Evolutionary conservation across 768 basidiomycete genomes (phyloP), one percentile per base, ranked within the genome.

Genomic region (Ramaria sp.): DNA sequence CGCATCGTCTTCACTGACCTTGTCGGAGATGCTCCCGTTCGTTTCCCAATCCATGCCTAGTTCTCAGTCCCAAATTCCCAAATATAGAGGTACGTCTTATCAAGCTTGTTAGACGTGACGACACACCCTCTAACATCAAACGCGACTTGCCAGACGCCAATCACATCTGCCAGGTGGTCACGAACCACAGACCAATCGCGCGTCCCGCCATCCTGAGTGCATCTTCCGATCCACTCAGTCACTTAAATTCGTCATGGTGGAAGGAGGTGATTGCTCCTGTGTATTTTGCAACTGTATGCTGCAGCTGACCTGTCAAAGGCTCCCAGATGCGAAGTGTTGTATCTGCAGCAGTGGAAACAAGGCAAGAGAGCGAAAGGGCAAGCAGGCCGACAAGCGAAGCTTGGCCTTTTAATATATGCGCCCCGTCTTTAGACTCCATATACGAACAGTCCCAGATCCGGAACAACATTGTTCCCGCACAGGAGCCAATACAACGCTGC

Each of bases 181-280:
- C 91, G 77, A 12, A 91, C 83, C 36, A 89, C 82, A 0, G 78
- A 76, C 20, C 95, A 95, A 53, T 93, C 88, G 36, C 83, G 72
- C 77, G 65, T 97, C 88, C 96, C 96, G 98, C n/a, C 83, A 98
- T 88, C 75, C 97, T 97, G 61, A 99, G 75, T 56, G 88, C 90
- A 13, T 95, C 96, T 61, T 98, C 96, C 13, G 87, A 89, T 10
- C 95, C 95, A 62, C 87, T 90, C 27, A 99, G 77, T 43, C 98
- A 89, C 65, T 96, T 97, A 73, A 89, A 91, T 66, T 98, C 94
- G 66, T 98, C 95, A 61, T 96, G 93, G 67, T 95, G 92, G 76
- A 98, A 97, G 70, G 96, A 99, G 16, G 95, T 98, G 60, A 99
- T 98, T n/a, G 95, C 93, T 20, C 94, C 95, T 5, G 86, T 87